Percentiles rank a stretch among this genome's conserved stretches.
These are phyloP conservation scores for Kickxella alabastrina DNA, from an alignment of 192 early-diverging fungal genomes.

Conservation along the genomic window DNA sequence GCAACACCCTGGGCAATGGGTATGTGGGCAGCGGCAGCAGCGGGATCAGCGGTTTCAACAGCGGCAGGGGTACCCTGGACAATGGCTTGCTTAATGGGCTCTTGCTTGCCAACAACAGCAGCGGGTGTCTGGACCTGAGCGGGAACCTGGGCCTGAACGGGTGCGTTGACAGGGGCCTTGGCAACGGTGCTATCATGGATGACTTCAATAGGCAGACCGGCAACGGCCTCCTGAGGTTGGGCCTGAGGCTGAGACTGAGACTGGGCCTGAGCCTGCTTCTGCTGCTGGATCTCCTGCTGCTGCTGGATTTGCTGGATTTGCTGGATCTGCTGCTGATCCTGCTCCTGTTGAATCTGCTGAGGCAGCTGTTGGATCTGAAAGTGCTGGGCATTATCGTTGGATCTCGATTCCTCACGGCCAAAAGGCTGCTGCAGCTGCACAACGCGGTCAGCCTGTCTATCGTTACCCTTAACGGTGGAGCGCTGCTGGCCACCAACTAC, in stretches of 20 bases:
- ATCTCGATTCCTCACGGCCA: background rate
- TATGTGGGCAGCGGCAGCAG: background rate
- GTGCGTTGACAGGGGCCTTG: conserved; percentile 1
- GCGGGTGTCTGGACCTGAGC: background rate
- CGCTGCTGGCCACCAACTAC: conserved; percentile 15
- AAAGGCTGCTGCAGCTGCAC: conserved; percentile 17
- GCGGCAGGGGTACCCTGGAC: background rate
- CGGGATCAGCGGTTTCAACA: background rate
- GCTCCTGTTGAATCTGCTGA: conserved; percentile 9
- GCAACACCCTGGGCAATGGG: background rate
- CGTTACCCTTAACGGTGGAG: background rate
- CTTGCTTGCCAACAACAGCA: no score
- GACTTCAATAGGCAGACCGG: no score
- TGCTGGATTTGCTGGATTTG: background rate
- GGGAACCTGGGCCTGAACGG: background rate
- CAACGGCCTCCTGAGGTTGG: no score
- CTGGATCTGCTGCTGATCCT: conserved; percentile 9
- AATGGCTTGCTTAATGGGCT: no score
- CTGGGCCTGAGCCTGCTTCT: conserved; percentile 1
- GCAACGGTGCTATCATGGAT: no score
- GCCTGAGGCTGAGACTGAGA: background rate
- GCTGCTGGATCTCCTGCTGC: background rate
- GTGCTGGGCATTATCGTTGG: background rate
- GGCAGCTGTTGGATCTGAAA: conserved; percentile 2
- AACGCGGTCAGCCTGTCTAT: conserved; percentile 1